Evolutionary conservation across 1,139 yeast genomes (phyloP).

Genomic region (Blastobotrys raffinosifermentans): DNA sequence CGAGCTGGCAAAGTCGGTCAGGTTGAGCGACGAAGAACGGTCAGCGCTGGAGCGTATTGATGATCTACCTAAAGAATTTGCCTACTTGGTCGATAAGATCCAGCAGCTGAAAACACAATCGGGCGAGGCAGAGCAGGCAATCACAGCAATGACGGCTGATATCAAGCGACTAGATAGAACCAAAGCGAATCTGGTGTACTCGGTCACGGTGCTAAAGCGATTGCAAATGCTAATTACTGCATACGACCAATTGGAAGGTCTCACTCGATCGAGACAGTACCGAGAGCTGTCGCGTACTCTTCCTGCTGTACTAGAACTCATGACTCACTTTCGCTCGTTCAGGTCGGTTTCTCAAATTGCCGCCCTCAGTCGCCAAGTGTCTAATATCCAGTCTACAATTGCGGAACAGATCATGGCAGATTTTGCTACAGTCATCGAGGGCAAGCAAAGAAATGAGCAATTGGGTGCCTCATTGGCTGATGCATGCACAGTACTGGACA

Average conservation of each 20-base stretch:
- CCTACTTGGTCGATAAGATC: slow-evolving; percentile 35
- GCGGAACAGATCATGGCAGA: slow-evolving; percentile 71
- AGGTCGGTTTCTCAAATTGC: slow-evolving; percentile 82
- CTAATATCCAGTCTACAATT: slow-evolving; percentile 57
- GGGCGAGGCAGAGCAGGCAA: slow-evolving; percentile 53
- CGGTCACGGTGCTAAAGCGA: slow-evolving; percentile 82
- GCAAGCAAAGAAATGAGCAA: slow-evolving; percentile 20
- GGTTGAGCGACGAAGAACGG: slow-evolving; percentile 31
- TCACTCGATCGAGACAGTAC: slow-evolving; percentile 49
- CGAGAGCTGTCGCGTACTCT: slow-evolving; percentile 61
- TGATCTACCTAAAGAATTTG: slow-evolving; percentile 32
- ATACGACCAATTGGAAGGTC: slow-evolving; percentile 53
- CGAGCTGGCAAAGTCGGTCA: slow-evolving; percentile 35
- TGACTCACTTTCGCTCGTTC: slow-evolving; percentile 72
- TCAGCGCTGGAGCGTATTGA: slow-evolving; percentile 19
- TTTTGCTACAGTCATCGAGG: slow-evolving; percentile 47
- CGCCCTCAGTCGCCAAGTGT: slow-evolving; percentile 55
- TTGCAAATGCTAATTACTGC: slow-evolving; percentile 83
- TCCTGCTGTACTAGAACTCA: slow-evolving; percentile 72
- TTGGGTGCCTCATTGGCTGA: slow-evolving; percentile 36
- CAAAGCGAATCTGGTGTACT: slow-evolving; percentile 71
- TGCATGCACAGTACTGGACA: slow-evolving; percentile 70
- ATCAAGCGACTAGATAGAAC: slow-evolving; percentile 75
- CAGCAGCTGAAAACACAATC: slow-evolving; percentile 47
- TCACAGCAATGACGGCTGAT: slow-evolving; percentile 64